phyloP scores from a whole-genome alignment of 371 early-diverging fungal genomes.

The Mucor ambiguus region DNA sequence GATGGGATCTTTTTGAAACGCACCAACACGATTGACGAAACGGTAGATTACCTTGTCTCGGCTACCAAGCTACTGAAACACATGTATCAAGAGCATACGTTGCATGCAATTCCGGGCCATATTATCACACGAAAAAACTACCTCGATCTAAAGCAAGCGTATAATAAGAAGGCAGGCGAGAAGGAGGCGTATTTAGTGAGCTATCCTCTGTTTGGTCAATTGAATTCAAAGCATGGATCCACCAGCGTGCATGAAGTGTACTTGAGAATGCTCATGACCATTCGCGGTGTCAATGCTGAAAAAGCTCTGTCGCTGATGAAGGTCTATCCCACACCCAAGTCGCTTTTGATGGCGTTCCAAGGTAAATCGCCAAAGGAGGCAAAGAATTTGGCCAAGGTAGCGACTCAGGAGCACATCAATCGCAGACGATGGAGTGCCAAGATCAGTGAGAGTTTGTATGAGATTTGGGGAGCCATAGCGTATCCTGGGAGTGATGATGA shows the following conservation, averaged over 20 bases:
- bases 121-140: constrained; percentile 55
- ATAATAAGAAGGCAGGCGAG: background rate
- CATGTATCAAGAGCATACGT: constrained; percentile 45
- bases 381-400: constrained; percentile 37
- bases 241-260: constrained; percentile 73
- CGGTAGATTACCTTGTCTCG: constrained; percentile 71
- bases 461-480: constrained; percentile 58
- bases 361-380: constrained; percentile 30
- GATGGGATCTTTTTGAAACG: constrained; percentile 78
- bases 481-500: background rate
- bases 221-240: constrained; percentile 74
- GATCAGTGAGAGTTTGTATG: constrained; percentile 56
- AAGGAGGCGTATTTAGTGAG: constrained; percentile 47
- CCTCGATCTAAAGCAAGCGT: constrained; percentile 47
- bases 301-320: constrained; percentile 74
- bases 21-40: constrained; percentile 73
- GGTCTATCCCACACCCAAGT: constrained; percentile 70
- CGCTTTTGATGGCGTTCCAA: constrained; percentile 50
- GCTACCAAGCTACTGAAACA: constrained; percentile 57
- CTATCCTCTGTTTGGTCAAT: constrained; percentile 59
- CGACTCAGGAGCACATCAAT: constrained; percentile 38
- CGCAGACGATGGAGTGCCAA: constrained; percentile 54
- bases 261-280: constrained; percentile 78
- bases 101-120: constrained; percentile 65
- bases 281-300: constrained; percentile 82